A percentile compares a stretch with the other conserved stretches of the same genome.
These are phyloP conservation scores for Penicillium griseofulvum DNA, from an alignment of 2,329 filamentous ascomycete species.

Conservation along the genomic window DNA sequence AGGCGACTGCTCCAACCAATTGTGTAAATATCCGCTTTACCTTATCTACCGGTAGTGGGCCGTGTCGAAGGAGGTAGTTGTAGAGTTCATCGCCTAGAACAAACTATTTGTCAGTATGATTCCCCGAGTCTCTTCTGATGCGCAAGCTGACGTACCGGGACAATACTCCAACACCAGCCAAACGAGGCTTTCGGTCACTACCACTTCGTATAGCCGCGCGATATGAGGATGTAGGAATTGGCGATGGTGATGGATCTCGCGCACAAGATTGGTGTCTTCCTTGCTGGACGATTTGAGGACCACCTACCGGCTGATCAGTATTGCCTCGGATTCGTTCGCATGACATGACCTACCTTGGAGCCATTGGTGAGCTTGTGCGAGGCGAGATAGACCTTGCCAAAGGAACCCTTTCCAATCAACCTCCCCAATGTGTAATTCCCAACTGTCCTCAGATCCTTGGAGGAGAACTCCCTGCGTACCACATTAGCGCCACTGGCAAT, in stretches of 20 bases:
- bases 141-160: slow-evolving; percentile 58
- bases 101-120: background rate
- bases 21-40: slow-evolving; percentile 96
- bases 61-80: slow-evolving; percentile 87
- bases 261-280: slow-evolving; percentile 88
- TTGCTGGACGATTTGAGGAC: slow-evolving; percentile 98
- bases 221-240: slow-evolving; percentile 98
- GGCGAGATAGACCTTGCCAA: slow-evolving; percentile 96
- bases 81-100: slow-evolving; percentile 85
- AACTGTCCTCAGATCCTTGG: slow-evolving; percentile 83
- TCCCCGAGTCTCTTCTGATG: background rate
- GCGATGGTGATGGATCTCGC: slow-evolving; percentile 97
- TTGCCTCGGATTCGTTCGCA: background rate
- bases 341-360: slow-evolving; percentile 67
- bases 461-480: slow-evolving; percentile 79
- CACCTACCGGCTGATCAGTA: slow-evolving; percentile 57
- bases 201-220: slow-evolving; percentile 92
- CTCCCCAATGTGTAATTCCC: slow-evolving; percentile 92
- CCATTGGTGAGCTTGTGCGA: slow-evolving; percentile 97
- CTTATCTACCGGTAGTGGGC: slow-evolving; percentile 77
- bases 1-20: slow-evolving; percentile 88
- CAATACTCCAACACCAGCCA: slow-evolving; percentile 98
- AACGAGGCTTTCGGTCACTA: slow-evolving; percentile 90
- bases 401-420: slow-evolving; percentile 94
- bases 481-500: slow-evolving; percentile 10